Percentiles rank a stretch among this genome's conserved stretches.
Conservation (phyloP, 306 rosid genomes). For the Rosa chinensis region DNA sequence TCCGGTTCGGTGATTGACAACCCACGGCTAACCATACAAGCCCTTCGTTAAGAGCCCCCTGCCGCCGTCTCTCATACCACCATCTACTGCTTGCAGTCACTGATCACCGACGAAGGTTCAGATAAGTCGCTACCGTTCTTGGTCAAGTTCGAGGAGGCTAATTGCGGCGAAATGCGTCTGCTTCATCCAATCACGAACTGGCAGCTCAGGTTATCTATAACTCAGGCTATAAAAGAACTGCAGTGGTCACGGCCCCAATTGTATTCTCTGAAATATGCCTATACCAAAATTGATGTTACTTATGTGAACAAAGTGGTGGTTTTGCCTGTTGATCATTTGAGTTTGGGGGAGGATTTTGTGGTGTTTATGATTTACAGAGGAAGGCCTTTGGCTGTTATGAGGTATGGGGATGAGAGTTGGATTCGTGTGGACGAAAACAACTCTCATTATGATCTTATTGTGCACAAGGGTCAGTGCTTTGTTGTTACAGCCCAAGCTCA, state of each 20-base stretch:
- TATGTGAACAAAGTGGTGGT: conserved; percentile 26
- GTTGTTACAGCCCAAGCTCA: conserved; percentile 28
- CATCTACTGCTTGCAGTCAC: conserved; percentile 36
- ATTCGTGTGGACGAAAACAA: conserved; percentile 38
- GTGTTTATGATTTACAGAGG: conserved; percentile 14
- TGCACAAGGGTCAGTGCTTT: conserved; percentile 51
- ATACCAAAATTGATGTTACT: neutral
- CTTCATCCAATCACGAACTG: conserved; percentile 39
- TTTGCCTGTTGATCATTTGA: neutral
- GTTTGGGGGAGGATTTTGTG: neutral
- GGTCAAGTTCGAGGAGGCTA: conserved; percentile 40
- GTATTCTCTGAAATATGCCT: conserved; percentile 10
- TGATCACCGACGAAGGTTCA: neutral
- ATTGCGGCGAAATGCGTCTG: conserved; percentile 18
- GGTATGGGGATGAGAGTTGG: conserved; percentile 43
- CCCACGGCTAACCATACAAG: too few relatives aligned
- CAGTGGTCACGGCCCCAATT: conserved; percentile 17
- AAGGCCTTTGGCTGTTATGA: conserved; percentile 50
- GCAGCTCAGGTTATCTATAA: conserved; percentile 13
- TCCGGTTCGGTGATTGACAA: too few relatives aligned
- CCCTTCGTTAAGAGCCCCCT: neutral
- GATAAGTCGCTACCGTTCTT: neutral
- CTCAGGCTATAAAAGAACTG: neutral
- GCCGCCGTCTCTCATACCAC: conserved; percentile 25
- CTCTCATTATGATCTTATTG: conserved; percentile 56